phyloP scores from a whole-genome alignment of 2,329 filamentous ascomycete species.

The Botryosphaeria dothidea region DNA sequence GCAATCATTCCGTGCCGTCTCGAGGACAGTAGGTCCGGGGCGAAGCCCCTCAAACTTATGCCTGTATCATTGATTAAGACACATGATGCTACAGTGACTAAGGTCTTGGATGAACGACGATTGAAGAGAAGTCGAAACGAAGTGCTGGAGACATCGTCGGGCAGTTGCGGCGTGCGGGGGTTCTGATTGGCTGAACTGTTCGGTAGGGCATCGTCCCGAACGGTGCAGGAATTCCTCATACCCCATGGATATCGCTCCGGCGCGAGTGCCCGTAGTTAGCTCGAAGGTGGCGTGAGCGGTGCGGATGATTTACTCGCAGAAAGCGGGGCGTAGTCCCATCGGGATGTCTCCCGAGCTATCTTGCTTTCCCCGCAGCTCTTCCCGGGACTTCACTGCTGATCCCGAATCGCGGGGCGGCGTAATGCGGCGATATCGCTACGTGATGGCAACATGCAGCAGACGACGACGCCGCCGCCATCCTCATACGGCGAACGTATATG shows the following conservation, averaged over 20 bases:
- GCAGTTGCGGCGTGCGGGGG: background rate
- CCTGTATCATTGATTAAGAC: too few species aligned
- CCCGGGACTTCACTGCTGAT: background rate
- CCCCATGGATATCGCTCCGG: background rate
- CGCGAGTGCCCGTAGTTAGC: background rate
- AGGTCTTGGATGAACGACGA: too few species aligned
- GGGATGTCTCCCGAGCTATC: background rate
- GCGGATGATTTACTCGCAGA: background rate
- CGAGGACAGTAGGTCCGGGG: too few species aligned
- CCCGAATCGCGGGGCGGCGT: background rate
- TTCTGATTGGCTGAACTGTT: background rate
- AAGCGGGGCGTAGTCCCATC: background rate
- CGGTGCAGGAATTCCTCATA: background rate
- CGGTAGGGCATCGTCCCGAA: too few species aligned
- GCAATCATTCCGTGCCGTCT: too few species aligned
- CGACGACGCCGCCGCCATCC: too few species aligned
- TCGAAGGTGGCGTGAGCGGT: background rate
- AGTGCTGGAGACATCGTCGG: background rate
- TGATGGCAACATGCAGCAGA: background rate
- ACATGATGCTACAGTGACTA: too few species aligned
- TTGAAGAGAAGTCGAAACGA: background rate
- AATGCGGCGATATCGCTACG: background rate
- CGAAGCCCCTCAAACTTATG: too few species aligned
- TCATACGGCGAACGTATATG: background rate
- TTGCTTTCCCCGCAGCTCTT: background rate